Base-by-base conservation (phyloP, 805 yeast genomes). In the Danielia reshetovae region DNA sequence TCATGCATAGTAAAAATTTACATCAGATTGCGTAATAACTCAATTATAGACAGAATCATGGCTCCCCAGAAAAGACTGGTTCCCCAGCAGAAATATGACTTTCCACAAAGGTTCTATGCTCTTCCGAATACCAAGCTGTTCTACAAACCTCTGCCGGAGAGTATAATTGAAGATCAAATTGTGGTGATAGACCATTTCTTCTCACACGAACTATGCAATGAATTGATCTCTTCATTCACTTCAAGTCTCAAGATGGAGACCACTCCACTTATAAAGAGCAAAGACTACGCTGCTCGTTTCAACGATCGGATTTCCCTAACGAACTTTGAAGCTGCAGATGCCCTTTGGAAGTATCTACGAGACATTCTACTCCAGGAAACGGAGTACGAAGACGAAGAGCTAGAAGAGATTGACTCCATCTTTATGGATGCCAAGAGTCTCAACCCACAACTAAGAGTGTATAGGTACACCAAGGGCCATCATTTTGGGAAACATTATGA, bases 401-500 rank as follows among this genome's bases (percentile, higher is more conserved):
- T 49, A 5, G 46, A 41, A 6, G 35, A 41, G 30, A 40, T 58
- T 2, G 36, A 45, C 11, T 36, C 35, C 0, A 62, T 54, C 8
- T 73, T 76, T 45, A 15, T 32, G 0, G 33, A 34, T 8, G 77
- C 77, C 0, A 51, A 52, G 18, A 78, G 79, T 0, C 60, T 78
- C 29, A 77, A 77, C 39, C 75, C 80, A 1, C 76, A 77, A 35
- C 49, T 79, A 10, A 49, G 85, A 24, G 53, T 77, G 4, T 79
- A 79, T 49, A 46, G 83, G 30, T 79, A 79, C 48, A 46, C 50
- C 2, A 60, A 64, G 40, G 82, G 82, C 0, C 83, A 79, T 39
- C 75, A 68, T 48, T 79, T 79, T 45, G 79, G 74, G 3, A 62
- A 70, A 40, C 85, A 79, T 47, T 77, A 76, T 45, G 85, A 79